A percentile compares a stretch with the other conserved stretches of the same genome.
Conservation (phyloP, 2,329 filamentous ascomycete genomes). For the Endoconidiophora laricicola region DNA sequence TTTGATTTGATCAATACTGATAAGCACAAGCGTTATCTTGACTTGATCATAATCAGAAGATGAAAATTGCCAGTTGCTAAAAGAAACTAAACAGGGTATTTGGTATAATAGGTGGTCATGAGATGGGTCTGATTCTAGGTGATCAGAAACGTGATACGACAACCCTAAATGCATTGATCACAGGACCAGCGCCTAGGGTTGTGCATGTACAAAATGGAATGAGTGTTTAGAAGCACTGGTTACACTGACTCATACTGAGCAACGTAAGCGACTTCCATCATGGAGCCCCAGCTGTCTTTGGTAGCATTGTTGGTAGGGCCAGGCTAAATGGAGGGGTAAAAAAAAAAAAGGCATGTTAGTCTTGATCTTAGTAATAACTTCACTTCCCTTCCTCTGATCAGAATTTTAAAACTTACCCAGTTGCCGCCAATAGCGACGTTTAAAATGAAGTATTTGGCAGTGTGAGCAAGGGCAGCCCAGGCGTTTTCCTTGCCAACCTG, state of each 20-base stretch:
- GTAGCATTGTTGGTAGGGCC: slow-evolving; percentile 32
- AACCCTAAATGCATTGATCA: no score
- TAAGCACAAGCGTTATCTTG: no score
- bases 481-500: slow-evolving; percentile 27
- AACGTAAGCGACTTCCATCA: slow-evolving; percentile 17
- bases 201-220: no score
- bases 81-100: slow-evolving; percentile 5
- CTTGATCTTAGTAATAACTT: background rate
- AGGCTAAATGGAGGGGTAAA: slow-evolving; percentile 21
- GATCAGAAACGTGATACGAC: no score
- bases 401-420: slow-evolving; percentile 26
- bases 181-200: no score
- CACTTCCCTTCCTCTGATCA: background rate
- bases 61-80: background rate
- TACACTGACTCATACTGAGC: slow-evolving; percentile 14
- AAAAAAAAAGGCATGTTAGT: slow-evolving; percentile 5
- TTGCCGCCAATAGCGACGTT: slow-evolving; percentile 39
- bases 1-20: no score
- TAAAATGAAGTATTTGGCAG: slow-evolving; percentile 33
- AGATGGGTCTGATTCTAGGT: background rate
- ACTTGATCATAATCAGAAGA: background rate
- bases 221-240: background rate
- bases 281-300: slow-evolving; percentile 21
- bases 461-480: slow-evolving; percentile 35
- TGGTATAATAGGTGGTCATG: background rate